Evolutionary conservation across 768 basidiomycete genomes (phyloP).

Genomic region (Mycena kentingensis): DNA sequence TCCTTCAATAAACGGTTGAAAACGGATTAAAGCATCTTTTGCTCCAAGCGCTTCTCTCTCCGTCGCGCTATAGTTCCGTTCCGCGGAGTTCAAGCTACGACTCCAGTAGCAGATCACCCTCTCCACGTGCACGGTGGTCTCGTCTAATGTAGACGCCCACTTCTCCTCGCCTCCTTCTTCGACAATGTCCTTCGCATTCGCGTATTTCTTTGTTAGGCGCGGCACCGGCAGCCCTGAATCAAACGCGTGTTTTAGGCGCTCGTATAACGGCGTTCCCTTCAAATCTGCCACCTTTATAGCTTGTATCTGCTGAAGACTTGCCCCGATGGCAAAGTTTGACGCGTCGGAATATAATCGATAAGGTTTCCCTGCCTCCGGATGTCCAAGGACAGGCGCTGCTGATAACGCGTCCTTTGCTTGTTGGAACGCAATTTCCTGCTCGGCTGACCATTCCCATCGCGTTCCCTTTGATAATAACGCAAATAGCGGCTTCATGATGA

Average conservation of each 20-base stretch:
- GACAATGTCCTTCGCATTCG: not conserved
- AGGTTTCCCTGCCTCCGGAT: constrained; percentile 17
- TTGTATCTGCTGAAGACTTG: constrained; percentile 16
- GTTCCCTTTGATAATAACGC: constrained; percentile 24
- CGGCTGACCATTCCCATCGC: constrained; percentile 25
- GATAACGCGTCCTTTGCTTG: constrained; percentile 22
- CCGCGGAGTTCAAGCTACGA: constrained; percentile 9
- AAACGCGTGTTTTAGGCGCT: constrained; percentile 1
- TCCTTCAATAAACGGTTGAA: not conserved
- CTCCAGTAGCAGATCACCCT: constrained; percentile 29
- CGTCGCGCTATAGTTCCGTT: too few species aligned
- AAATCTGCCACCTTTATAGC: constrained; percentile 3
- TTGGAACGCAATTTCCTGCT: constrained; percentile 23
- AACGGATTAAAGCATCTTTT: too few species aligned
- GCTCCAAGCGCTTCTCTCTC: too few species aligned
- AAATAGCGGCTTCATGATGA: constrained; percentile 28
- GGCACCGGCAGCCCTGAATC: constrained; percentile 13
- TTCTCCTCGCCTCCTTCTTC: not conserved
- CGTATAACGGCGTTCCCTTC: constrained; percentile 9
- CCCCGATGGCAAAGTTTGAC: not conserved
- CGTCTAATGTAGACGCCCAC: constrained; percentile 9
- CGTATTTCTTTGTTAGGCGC: constrained; percentile 20
- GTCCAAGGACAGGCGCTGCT: constrained; percentile 25
- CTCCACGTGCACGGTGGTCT: constrained; percentile 26
- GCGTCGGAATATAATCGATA: constrained; percentile 23